Evolutionary conservation across 176 grass and related monocot species (phyloP), one percentile per base, ranked within the genome.

Genomic region (Aegilops tauschii): DNA sequence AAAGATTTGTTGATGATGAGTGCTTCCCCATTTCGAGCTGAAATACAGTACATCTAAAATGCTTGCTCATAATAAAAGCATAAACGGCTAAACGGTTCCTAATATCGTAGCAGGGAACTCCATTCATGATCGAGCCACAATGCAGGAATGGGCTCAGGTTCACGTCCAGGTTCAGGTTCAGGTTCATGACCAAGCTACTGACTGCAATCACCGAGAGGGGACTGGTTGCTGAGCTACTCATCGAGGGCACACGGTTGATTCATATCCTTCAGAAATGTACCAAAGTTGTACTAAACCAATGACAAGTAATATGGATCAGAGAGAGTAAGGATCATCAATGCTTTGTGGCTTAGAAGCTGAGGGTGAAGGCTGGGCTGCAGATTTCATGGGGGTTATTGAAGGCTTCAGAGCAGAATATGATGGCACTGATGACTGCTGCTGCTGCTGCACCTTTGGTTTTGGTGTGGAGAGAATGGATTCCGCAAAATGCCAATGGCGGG

Each of bases 381-480:
- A 35, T 3, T 32, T 32, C 3, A 32, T 32, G 31, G 31, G 31
- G 31, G 31, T 32, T 32, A 32, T 3, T 32, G 31, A 32, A 32
- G 31, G 31, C 31, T 59, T 80, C 78, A 35, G 34, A 35, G 34
- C 58, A 20, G 88, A 82, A 47, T 65, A 78, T 23, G 92, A 83
- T 12, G 85, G 4, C 4, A 30, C 14, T 18, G 88, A 63, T 20
- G 83, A 93, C 17, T 87, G 96, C 18, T 87, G 96, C 17, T 87
- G 93, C 10, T 25, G 23, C 23, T 25, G 23, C 23, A 81, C 39
- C 77, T 98, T 98, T 40, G 90, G 79, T 75, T 96, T 98, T 32
- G 79, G 84, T 86, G 23, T 25, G 23, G 23, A 25, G 23, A 25
- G 23, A 25, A 25, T 25, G 23, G 23, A 25, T 25, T 25, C 23